These are phyloP conservation scores for Pleurotus pulmonarius DNA, from an alignment of 768 basidiomycete species.

Conservation along the genomic window DNA sequence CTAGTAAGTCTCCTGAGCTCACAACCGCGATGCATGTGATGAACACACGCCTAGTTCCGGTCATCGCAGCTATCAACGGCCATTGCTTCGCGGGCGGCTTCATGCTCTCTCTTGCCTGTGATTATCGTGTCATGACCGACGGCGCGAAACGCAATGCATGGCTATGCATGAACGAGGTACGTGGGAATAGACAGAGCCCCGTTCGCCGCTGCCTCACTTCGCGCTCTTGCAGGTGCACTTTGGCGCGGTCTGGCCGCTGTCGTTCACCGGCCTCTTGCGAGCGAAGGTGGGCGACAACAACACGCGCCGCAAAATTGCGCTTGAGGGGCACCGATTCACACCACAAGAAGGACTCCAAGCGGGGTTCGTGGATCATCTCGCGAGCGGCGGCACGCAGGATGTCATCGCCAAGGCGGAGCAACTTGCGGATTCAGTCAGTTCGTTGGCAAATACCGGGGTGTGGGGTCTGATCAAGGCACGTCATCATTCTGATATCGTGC, in stretches of 20 bases:
- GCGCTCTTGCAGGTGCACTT: conserved; percentile 63
- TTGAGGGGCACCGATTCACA: conserved; percentile 80
- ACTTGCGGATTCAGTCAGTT: conserved; percentile 50
- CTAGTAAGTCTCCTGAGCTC: conserved; percentile 60
- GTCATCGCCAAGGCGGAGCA: conserved; percentile 63
- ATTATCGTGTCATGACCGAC: conserved; percentile 87
- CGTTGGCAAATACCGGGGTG: conserved; percentile 53
- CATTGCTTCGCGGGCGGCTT: conserved; percentile 86
- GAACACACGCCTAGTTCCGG: conserved; percentile 70
- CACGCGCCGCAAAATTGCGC: conserved; percentile 64
- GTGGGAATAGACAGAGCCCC: background rate
- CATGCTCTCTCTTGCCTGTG: conserved; percentile 76
- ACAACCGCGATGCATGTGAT: no score
- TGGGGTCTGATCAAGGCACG: conserved; percentile 74
- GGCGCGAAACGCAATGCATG: conserved; percentile 75
- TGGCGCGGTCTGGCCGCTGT: conserved; percentile 75
- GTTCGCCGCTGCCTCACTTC: background rate
- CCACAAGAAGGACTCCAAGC: conserved; percentile 62
- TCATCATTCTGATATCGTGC: background rate
- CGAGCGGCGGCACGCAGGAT: conserved; percentile 51
- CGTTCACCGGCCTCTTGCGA: conserved; percentile 59
- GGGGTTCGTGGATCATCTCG: conserved; percentile 70
- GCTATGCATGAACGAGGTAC: conserved; percentile 91
- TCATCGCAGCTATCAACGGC: conserved; percentile 76
- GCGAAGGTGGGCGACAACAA: conserved; percentile 61